Base-by-base conservation (phyloP, 805 yeast genomes). In the Saccharomycopsis sp. region DNA sequence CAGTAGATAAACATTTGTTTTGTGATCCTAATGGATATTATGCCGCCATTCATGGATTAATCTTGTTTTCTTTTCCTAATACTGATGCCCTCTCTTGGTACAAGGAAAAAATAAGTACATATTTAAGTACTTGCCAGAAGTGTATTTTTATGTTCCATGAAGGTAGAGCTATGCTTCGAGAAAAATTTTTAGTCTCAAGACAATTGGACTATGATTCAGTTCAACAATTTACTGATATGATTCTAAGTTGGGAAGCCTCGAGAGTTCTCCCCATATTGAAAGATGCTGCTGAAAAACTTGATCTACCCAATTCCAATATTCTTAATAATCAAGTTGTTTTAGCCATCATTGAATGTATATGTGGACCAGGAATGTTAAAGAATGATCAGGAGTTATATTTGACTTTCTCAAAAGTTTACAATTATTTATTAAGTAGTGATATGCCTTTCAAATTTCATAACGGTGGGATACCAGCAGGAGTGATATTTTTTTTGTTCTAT, bases 11-110 rank as follows among this genome's bases (percentile, higher is more conserved):
- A 30, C 83, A 79, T 48, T 57, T 72, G 50, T 80, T 76, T 53
- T 79, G 87, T 56, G 71, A 76, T 50, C 60, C 61, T 6, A 55
- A 55, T 23, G 59, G 70, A 44, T 61, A 59, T 31, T 69, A 73
- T 2, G 63, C 74, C 17, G 62, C 79, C 8, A 63, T 69, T 12
- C 77, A 77, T 51, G 60, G 70, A 8, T 55, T 79, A 40, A 70
- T 80, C 13, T 59, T 76, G 44, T 77, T 78, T 52, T 76, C 87
- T 3, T 76, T 79, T 50, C 66, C 67, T 2, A 70, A 64, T 20
- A 62, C 62, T 29, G 66, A 62, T n/a, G 66, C 69, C 1, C 60
- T 69, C 14, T 51, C 51, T 4, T 67, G 73, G 66, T 56, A 68
- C 40, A 63, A 66, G 36, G 61, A 61, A 8, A 49, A 51, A 12